A percentile compares a stretch with the other conserved stretches of the same genome.
phyloP scores from a whole-genome alignment of 2,329 filamentous ascomycete species.

The Escovopsis sp. region DNA sequence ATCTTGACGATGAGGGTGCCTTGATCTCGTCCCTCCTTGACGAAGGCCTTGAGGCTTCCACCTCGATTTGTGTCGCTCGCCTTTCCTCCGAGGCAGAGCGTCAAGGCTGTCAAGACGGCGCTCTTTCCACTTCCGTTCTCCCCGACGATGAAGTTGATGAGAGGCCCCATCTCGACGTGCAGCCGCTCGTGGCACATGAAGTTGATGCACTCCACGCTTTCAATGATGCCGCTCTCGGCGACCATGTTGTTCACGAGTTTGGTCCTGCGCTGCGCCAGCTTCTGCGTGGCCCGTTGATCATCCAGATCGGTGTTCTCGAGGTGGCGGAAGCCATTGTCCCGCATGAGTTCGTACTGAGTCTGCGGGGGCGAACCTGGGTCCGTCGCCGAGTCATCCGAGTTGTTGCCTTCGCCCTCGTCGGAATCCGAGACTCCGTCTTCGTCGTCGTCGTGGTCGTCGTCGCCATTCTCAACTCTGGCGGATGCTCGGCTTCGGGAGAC shows the following conservation, averaged over 20 bases:
- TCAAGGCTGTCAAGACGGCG: conserved; percentile 83
- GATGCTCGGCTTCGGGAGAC: conserved; percentile 3
- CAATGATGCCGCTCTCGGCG: conserved; percentile 74
- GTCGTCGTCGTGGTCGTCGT: conserved; percentile 2
- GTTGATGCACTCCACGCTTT: conserved; percentile 74
- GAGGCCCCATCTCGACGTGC: conserved; percentile 70
- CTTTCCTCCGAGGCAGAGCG: conserved; percentile 87
- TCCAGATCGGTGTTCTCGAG: conserved; percentile 41
- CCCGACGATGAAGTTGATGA: conserved; percentile 96
- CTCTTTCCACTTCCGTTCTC: conserved; percentile 98
- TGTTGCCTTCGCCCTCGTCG: conserved; percentile 19
- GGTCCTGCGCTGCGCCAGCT: conserved; percentile 35
- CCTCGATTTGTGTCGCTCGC: conserved; percentile 86
- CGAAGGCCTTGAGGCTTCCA: conserved; percentile 74
- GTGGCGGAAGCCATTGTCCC: conserved; percentile 45
- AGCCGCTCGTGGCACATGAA: conserved; percentile 92
- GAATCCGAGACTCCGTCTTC: conserved; percentile 12
- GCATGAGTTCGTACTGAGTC: conserved; percentile 47
- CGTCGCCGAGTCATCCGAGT: conserved; percentile 9
- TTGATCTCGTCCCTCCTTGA: conserved; percentile 74
- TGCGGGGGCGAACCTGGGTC: conserved; percentile 24
- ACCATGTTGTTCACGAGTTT: conserved; percentile 53
- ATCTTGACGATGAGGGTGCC: conserved; percentile 68
- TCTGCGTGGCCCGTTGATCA: conserved; percentile 50
- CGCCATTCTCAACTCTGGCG: neutral